Conservation (phyloP, 106 monocot genomes). For the Phalaenopsis equestris region DNA sequence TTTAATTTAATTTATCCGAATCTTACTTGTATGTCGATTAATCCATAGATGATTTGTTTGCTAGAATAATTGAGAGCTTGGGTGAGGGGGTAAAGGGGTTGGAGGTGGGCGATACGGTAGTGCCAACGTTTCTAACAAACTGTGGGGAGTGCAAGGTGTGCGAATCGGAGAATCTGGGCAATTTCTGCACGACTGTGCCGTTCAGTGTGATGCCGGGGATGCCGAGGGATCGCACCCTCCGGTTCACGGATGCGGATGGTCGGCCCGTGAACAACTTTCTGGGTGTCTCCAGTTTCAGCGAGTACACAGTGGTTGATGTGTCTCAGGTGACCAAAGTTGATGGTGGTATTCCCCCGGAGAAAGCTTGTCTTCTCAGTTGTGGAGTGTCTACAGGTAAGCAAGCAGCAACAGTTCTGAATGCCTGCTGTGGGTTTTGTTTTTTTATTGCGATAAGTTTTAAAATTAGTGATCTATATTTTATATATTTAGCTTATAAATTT, state of each 20-base stretch:
- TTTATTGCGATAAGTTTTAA: too few species aligned
- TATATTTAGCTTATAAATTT: too few species aligned
- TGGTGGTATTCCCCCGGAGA: slow-evolving; percentile 40
- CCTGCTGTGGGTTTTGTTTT: too few species aligned
- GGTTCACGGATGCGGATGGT: slow-evolving; percentile 39
- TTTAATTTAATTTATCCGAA: neutral
- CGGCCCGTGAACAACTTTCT: slow-evolving; percentile 39
- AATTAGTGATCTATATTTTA: too few species aligned
- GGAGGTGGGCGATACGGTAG: slow-evolving; percentile 56
- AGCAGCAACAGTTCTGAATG: too few species aligned
- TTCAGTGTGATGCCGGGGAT: slow-evolving; percentile 26
- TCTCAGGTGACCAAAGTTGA: slow-evolving; percentile 43
- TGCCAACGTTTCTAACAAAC: slow-evolving; percentile 58
- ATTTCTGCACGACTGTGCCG: slow-evolving; percentile 50
- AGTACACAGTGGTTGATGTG: slow-evolving; percentile 92
- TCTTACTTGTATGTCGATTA: neutral
- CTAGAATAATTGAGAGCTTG: slow-evolving; percentile 84
- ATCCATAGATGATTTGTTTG: neutral
- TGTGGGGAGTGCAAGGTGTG: slow-evolving; percentile 65
- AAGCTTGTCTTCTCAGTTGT: slow-evolving; percentile 86
- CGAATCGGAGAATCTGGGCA: slow-evolving; percentile 44
- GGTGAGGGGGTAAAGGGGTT: slow-evolving; percentile 64
- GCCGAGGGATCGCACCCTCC: slow-evolving; percentile 32
- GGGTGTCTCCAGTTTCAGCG: slow-evolving; percentile 72
- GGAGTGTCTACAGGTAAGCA: slow-evolving; percentile 69